Base-by-base conservation (phyloP, 1,284 basidiomycete genomes). In the Apiotrichum sp. region DNA sequence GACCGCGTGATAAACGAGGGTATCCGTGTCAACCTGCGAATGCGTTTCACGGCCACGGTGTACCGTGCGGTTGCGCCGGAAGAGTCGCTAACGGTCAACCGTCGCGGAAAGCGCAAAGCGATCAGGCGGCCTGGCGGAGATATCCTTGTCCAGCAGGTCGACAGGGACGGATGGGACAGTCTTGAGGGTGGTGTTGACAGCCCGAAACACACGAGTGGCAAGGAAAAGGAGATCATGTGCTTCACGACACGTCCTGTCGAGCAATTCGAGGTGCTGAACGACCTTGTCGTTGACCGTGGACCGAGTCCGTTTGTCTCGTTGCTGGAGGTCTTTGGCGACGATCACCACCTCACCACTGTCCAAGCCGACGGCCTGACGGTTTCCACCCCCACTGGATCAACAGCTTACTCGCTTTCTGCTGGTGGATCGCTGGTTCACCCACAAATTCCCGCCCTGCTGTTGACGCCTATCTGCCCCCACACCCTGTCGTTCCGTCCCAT, bases 1-100 rank as follows among this genome's bases (percentile, higher is more conserved):
- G 89, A 93, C 75, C 86, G 83, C 58, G 90, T 86, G 11, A 84
- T 98, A 60, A 90, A 97, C 69, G 84, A 87, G 29, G 96, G 96
- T 16, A 95, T 98, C 61, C 87, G 95, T 22, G 93, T 98, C 59
- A 98, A 98, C 74, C 81, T 98, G 14, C 87, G 96, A 53, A 99
- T 98, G 96, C 86, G 96, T 9, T 99, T 99, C 75, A 98, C 93
- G 3, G 98, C 95, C 72, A 98, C 95, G 0, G 91, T 99, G 11
- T 99, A 96, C 74, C 87, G 93, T 40, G 87, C 91, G 2, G 84
- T 93, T 45, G 80, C 82, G 3, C 83, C 84, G 14, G 86, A 86
- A 65, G 81, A 84, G 62, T 64, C 64, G 6, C 80, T 58, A 11
- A 59, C 62, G 29, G 62, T 65, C 4, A 58, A 53, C n/a, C 61